Base-by-base conservation (phyloP, 768 basidiomycete genomes). In the Mycena olivaceomarginata region DNA sequence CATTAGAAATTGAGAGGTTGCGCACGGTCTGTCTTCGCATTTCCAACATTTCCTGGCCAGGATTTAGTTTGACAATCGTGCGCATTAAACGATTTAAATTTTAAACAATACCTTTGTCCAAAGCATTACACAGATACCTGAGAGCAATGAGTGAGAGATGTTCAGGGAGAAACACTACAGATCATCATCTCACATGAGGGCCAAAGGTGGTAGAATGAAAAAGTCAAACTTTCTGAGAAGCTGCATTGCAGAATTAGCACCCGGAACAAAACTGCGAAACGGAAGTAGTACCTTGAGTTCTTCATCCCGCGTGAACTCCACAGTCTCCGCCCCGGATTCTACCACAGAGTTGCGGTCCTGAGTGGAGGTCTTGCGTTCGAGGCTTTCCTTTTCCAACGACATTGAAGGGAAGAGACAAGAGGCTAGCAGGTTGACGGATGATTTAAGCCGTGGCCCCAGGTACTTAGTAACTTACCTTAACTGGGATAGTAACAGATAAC, bases 111-210 rank as follows among this genome's bases (percentile, higher is more conserved):
- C 77, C 77, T 81, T 90, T 90, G 78, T 89, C 89, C 40, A 89
- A 80, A 0, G 89, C 89, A 80, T 90, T 90, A 74, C 87, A 89
- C 13, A 90, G 82, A 77, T 90, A 90, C 88, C 88, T 89, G 51
- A 8, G 15, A 22, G 53, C 15, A 31, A 41, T 59, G 13, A 2
- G 48, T 11, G 8, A 40, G 51, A 53, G 48, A 66, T 7, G 31
- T 4, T 31, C 31, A 31, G 31, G 31, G 41, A 37, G 12, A 9
- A 41, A n/a, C 22, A 11, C 20, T 6, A 66, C 20, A 25, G 43
- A 56, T 40, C 48, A 41, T 48, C 48, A 45, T 40, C 81, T 76
- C 72, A 89, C 89, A 90, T 89, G 78, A 89, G 84, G 9, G 88
- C 85, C 65, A 89, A 79, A 5, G 89, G 88, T 48, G 88, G 88